Conservation (phyloP, 2,329 filamentous ascomycete genomes). For the Alternaria burnsii region DNA sequence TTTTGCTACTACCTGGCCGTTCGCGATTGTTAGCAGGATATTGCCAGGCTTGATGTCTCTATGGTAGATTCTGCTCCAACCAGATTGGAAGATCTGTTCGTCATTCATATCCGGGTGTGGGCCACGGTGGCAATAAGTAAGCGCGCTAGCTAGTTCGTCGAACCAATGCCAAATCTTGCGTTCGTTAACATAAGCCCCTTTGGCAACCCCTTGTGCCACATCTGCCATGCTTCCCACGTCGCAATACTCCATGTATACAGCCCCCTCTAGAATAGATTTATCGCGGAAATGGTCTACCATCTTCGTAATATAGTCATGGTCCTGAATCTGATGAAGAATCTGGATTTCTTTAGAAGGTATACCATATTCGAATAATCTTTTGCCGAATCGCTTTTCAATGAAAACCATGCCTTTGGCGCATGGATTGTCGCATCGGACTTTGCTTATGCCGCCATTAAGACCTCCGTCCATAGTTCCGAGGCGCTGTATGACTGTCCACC, state of each 20-base stretch:
- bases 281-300: conserved; percentile 27
- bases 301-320: conserved; percentile 15
- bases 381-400: conserved; percentile 26
- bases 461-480: conserved; percentile 16
- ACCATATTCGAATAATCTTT: conserved; percentile 3
- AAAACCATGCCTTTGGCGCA: conserved; percentile 5
- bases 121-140: conserved; percentile 26
- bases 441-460: conserved; percentile 16
- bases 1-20: conserved; percentile 21
- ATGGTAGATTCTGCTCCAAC: conserved; percentile 28
- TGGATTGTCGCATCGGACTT: conserved; percentile 10
- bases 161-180: conserved; percentile 29
- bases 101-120: conserved; percentile 11
- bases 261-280: not conserved
- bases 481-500: conserved; percentile 3
- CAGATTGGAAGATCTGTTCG: conserved; percentile 6
- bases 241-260: conserved; percentile 30
- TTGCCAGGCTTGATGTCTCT: conserved; percentile 31
- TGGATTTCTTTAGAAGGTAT: conserved; percentile 19
- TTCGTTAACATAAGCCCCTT: conserved; percentile 11
- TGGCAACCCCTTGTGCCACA: not conserved
- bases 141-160: conserved; percentile 16
- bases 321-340: conserved; percentile 19
- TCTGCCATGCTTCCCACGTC: conserved; percentile 13
- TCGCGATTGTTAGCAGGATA: conserved; percentile 21